Base-by-base conservation (phyloP, 257 asterid species). In the Fraxinus cuspidata region DNA sequence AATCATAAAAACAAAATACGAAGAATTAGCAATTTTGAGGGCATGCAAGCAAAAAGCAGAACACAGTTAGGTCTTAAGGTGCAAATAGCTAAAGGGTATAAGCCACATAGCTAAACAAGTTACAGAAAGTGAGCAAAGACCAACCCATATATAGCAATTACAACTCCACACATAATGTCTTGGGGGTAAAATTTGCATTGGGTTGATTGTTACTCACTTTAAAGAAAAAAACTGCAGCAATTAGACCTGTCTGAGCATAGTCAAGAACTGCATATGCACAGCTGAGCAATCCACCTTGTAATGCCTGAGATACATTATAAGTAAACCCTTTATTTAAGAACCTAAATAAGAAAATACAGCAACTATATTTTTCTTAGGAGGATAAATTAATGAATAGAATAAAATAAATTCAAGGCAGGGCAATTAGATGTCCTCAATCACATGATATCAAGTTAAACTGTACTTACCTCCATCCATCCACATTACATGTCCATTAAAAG, bases 231-330 rank as follows among this genome's bases (percentile, higher is more conserved):
- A 96, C 99, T 31, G 99, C 96, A 40, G 98, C 99, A 83, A 96
- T 93, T 85, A 96, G 79, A 86, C 99, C 97, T 56, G 97, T 93
- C 83, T 96, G 98, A 76, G 99, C 99, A 85, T 96, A 93, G 89
- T 96, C 99, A 68, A 96, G 97, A 86, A 89, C 94, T 27, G 96
- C 93, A 67, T 96, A 96, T 67, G 86, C 83, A 74, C 94, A 88
- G 78, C 80, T 90, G 84, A 93, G 97, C 75, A 93, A 81, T 60
- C 94, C 94, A 71, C 97, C 88, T 83, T 96, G 99, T 66, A 96
- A 38, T 73, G 93, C 92, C 98, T 93, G 91, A 78, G 77, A 87
- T 67, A 79, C 31, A 81, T 68, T 72, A 68, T 53, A 58, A 79
- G 80, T 74, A 84, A 82, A n/a, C 58, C 63, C 77, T 51, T 68